These are phyloP conservation scores for Saccharomyces uvarum DNA, from an alignment of 1,139 yeast genomes.

Conservation along the genomic window DNA sequence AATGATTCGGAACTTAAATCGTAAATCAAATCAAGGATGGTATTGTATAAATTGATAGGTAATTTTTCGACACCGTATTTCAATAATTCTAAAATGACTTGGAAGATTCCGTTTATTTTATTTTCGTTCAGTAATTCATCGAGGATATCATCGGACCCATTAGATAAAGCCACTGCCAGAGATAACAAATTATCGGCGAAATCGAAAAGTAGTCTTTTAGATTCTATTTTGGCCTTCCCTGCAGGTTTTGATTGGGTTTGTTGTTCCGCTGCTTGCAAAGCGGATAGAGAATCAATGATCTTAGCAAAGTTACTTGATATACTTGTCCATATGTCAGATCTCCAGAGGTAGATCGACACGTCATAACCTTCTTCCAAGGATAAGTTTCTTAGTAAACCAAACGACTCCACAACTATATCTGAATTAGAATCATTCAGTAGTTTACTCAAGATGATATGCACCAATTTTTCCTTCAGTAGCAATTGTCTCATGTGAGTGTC, in stretches of 20 bases:
- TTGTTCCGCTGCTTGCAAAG: conserved; percentile 29
- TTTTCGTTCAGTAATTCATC: conserved; percentile 42
- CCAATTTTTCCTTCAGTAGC: conserved; percentile 62
- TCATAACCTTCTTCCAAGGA: conserved; percentile 88
- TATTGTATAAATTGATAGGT: conserved; percentile 42
- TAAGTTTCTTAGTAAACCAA: conserved; percentile 71
- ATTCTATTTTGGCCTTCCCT: conserved; percentile 22
- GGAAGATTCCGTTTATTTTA: conserved; percentile 33
- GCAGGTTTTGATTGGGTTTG: conserved; percentile 38
- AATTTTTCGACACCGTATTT: conserved; percentile 29
- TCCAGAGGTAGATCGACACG: conserved; percentile 64
- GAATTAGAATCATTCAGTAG: conserved; percentile 59
- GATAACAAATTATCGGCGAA: conserved; percentile 69
- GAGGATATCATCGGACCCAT: conserved; percentile 55
- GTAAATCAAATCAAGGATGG: conserved; percentile 54
- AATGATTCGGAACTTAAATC: conserved; percentile 59
- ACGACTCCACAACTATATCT: conserved; percentile 72
- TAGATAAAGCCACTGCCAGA: conserved; percentile 58
- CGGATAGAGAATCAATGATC: conserved; percentile 42
- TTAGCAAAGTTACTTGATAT: conserved; percentile 47
- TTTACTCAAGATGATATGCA: conserved; percentile 56
- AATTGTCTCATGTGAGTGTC: conserved; percentile 55
- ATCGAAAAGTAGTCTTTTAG: conserved; percentile 46
- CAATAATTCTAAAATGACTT: conserved; percentile 39
- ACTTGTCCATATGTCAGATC: conserved; percentile 65